These are phyloP conservation scores for Cladobotryum mycophilum DNA, from an alignment of 2,329 filamentous ascomycete genomes.

Conservation along the genomic window DNA sequence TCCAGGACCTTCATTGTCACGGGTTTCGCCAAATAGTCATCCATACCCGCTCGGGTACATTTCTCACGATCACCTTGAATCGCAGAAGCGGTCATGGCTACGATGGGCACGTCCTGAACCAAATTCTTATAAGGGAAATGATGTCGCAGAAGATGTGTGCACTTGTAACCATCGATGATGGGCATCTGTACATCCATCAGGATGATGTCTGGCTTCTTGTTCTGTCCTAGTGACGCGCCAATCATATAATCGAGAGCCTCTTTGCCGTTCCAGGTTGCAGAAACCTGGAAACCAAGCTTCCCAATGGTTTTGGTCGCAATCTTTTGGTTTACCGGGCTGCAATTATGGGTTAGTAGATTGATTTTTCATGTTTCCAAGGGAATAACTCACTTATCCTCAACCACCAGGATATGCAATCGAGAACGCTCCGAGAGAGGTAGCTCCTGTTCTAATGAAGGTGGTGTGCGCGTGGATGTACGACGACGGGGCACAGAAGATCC, in stretches of 20 bases:
- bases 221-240: conserved; percentile 43
- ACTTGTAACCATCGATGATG: conserved; percentile 70
- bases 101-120: conserved; percentile 60
- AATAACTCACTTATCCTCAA: conserved; percentile 67
- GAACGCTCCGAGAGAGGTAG: conserved; percentile 52
- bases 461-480: conserved; percentile 28
- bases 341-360: conserved; percentile 12
- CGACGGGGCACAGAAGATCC: conserved; percentile 22
- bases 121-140: conserved; percentile 57
- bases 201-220: conserved; percentile 63
- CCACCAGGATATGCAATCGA: conserved; percentile 64
- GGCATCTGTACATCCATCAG: conserved; percentile 75
- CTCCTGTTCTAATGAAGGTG: conserved; percentile 38
- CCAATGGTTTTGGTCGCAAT: conserved; percentile 70
- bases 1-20: conserved; percentile 63
- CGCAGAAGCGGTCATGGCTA: conserved; percentile 76
- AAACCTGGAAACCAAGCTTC: conserved; percentile 65
- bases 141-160: conserved; percentile 66
- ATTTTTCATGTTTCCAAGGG: neutral
- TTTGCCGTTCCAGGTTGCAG: conserved; percentile 69
- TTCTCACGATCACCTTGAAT: conserved; percentile 73
- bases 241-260: conserved; percentile 70
- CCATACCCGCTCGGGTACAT: conserved; percentile 68
- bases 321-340: conserved; percentile 61
- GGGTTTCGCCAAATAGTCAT: conserved; percentile 68